Percentiles rank a stretch among this genome's conserved stretches.
Evolutionary conservation across 768 basidiomycete genomes (phyloP).

Genomic region (Tulasnella calospora): DNA sequence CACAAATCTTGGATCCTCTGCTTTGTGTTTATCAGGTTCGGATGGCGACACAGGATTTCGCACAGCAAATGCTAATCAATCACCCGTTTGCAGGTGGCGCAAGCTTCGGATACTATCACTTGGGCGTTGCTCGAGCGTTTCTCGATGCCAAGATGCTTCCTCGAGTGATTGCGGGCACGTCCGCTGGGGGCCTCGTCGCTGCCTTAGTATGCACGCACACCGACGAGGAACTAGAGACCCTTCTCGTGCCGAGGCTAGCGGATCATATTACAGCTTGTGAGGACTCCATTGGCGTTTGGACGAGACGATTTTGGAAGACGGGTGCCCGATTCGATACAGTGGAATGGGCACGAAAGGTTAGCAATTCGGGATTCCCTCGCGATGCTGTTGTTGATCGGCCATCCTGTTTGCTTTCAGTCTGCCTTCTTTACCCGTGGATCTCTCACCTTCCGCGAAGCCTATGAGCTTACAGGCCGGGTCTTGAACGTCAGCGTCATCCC

Average conservation of each 20-base stretch:
- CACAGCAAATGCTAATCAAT: background rate
- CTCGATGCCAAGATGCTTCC: slow-evolving; percentile 81
- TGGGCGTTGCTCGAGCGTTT: slow-evolving; percentile 89
- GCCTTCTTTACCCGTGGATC: slow-evolving; percentile 89
- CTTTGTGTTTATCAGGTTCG: slow-evolving; percentile 83
- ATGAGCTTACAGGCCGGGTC: slow-evolving; percentile 84
- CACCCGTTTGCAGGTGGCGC: slow-evolving; percentile 44
- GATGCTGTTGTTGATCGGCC: background rate
- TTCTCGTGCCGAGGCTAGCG: slow-evolving; percentile 80
- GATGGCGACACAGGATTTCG: background rate
- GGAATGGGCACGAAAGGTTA: slow-evolving; percentile 82
- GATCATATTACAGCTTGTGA: slow-evolving; percentile 57
- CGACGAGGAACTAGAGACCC: slow-evolving; percentile 71
- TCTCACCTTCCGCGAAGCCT: slow-evolving; percentile 93
- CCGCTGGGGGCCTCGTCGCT: slow-evolving; percentile 79
- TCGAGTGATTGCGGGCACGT: slow-evolving; percentile 90
- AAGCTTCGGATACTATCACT: slow-evolving; percentile 87
- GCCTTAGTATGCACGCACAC: slow-evolving; percentile 80
- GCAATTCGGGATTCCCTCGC: background rate
- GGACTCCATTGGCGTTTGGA: slow-evolving; percentile 67
- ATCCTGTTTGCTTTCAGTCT: slow-evolving; percentile 44
- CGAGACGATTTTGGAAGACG: slow-evolving; percentile 68
- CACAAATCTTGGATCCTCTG: slow-evolving; percentile 84
- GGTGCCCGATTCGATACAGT: slow-evolving; percentile 95
- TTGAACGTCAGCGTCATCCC: slow-evolving; percentile 92